A percentile compares a stretch with the other conserved stretches of the same genome.
phyloP scores from a whole-genome alignment of 169 alveolate species.

The Plasmodium relictum region DNA sequence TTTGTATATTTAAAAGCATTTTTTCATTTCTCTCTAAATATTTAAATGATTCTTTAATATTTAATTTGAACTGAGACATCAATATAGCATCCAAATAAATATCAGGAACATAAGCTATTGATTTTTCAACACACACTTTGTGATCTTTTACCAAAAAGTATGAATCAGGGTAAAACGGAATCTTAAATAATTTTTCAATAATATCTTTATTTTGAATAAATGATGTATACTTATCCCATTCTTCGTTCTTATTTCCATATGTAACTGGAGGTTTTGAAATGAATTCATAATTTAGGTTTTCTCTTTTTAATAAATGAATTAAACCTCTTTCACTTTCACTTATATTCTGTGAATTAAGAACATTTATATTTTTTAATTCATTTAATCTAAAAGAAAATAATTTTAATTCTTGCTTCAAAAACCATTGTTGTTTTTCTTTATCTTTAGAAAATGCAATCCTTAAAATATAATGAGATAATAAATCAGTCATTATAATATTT shows the following conservation, averaged over 20 bases:
- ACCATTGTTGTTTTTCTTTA: constrained; percentile 90
- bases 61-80: constrained; percentile 78
- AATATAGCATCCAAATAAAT: constrained; percentile 78
- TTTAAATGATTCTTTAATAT: constrained; percentile 73
- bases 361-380: constrained; percentile 78
- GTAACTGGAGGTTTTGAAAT: constrained; percentile 66
- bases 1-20: constrained; percentile 41
- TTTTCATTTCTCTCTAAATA: constrained; percentile 73
- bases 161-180: constrained; percentile 88
- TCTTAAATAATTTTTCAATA: constrained; percentile 70
- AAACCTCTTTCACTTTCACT: constrained; percentile 83
- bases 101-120: constrained; percentile 82
- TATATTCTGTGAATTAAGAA: constrained; percentile 76
- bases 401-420: constrained; percentile 86
- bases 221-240: constrained; percentile 79
- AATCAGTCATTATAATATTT: constrained; percentile 84
- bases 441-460: constrained; percentile 87
- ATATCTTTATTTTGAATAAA: constrained; percentile 49
- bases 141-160: constrained; percentile 79
- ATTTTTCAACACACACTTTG: constrained; percentile 76
- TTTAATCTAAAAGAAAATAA: constrained; percentile 83
- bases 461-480: constrained; percentile 85
- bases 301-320: constrained; percentile 82
- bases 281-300: constrained; percentile 80
- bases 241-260: constrained; percentile 63